These are phyloP conservation scores for Fusarium phyllophilum DNA, from an alignment of 2,329 filamentous ascomycete genomes.

Conservation along the genomic window DNA sequence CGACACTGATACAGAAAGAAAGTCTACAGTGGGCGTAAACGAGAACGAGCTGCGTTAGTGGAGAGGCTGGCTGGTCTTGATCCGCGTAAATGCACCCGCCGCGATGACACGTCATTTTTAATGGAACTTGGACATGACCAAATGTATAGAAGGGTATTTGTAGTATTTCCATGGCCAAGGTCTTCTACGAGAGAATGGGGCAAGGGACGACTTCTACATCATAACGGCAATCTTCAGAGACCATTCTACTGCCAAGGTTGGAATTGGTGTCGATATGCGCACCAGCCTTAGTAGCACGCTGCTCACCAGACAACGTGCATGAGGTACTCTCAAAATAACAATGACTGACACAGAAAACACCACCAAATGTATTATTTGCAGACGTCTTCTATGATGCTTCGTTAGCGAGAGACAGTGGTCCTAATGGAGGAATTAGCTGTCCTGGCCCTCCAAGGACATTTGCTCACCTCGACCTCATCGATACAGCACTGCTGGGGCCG, in stretches of 20 bases:
- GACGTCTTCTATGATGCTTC: background rate
- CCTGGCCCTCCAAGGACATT: background rate
- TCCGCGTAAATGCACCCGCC: background rate
- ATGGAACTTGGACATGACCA: background rate
- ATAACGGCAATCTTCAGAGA: background rate
- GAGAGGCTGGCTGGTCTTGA: background rate
- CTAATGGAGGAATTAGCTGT: background rate
- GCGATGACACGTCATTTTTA: background rate
- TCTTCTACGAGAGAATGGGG: background rate
- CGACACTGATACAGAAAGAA: background rate
- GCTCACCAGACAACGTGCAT: background rate
- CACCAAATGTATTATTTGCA: background rate
- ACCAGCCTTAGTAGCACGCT: background rate
- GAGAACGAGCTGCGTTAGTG: background rate
- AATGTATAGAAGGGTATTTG: background rate
- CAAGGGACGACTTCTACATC: background rate
- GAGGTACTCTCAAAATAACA: no score
- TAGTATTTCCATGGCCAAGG: background rate
- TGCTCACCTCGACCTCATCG: background rate
- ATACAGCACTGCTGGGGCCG: background rate
- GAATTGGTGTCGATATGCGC: background rate
- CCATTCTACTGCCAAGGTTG: background rate
- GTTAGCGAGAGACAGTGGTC: background rate
- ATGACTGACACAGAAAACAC: background rate
- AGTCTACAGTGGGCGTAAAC: background rate